Evolutionary conservation across 2,329 filamentous ascomycete genomes (phyloP), one percentile per base, ranked within the genome.

Genomic region (Aulographum hederae): DNA sequence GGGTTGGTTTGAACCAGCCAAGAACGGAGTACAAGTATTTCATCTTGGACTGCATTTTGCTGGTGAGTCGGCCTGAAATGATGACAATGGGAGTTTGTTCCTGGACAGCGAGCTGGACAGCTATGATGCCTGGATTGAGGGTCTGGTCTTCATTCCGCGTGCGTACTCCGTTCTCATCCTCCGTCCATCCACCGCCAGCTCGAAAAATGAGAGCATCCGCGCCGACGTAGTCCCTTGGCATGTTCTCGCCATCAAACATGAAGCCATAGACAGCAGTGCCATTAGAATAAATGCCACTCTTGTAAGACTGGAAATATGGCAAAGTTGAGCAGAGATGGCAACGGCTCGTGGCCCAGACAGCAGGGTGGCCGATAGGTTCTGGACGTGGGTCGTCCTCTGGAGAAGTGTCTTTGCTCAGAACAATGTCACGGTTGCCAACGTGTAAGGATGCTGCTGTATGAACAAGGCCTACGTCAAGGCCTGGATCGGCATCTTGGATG

Each of bases 1-100:
- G 57, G 0, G 73, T 77, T 10, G 78, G 56, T 30, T 72, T 67
- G 46, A 79, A 84, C 47, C 63, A 72, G n/a, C 61, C 74, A 26
- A 84, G 56, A 0, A 81, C 69, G 34, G 65, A 71, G 42, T 73
- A 82, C 1, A 61, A 53, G 35, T 73, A 59, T 0, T 66, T 64
- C 5, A 73, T 53, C 17, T 57, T 52, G 1, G 58, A 60, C 0
- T 59, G 56, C 13, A 56, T 15, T 59, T 46, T 3, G 8, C 47
- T 45, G 38, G 72, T 67, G 32, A 61, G 47, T 12, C 61, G 47
- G 2, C 75, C 72, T 62, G 44, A 37, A 25, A 52, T 50, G 18
- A 57, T 40, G 23, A 64, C 64, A 2, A 81, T 47, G 0, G 71
- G 61, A n/a, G 60, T 51, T 15, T 56, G 50, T 1, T 52, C 40